Percentiles rank a stretch among this genome's conserved stretches.
Evolutionary conservation across 1,139 yeast species (phyloP).

Genomic region (Debaryomyces robertsiae): DNA sequence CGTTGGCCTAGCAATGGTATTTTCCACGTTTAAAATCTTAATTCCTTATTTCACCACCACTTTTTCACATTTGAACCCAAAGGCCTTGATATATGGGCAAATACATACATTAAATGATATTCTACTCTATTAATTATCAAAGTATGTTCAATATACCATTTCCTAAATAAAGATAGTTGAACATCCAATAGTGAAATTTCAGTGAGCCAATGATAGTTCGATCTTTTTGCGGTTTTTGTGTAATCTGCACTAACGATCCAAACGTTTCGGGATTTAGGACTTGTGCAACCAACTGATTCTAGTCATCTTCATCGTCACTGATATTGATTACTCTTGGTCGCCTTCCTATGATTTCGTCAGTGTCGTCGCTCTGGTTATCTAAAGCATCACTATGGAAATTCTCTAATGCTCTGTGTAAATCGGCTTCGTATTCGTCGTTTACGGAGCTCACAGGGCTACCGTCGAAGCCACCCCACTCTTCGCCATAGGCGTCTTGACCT

Average conservation of each 20-base stretch:
- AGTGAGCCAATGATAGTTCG: conserved; percentile 9
- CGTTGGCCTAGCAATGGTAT: too few species aligned
- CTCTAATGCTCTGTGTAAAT: conserved; percentile 14
- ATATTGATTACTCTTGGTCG: conserved; percentile 14
- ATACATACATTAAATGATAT: conserved; percentile 6
- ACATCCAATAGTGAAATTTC: conserved; percentile 6
- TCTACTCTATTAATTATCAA: conserved; percentile 6
- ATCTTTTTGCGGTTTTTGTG: conserved; percentile 11
- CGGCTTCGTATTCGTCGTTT: conserved; percentile 17
- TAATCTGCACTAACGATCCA: conserved; percentile 5
- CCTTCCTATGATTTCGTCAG: conserved; percentile 11
- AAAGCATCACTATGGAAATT: conserved; percentile 12
- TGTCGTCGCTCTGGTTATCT: conserved; percentile 9
- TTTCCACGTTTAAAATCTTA: too few species aligned
- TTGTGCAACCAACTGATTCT: conserved; percentile 1
- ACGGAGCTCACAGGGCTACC: conserved; percentile 1
- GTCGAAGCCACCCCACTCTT: conserved; percentile 9
- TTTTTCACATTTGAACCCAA: too few species aligned
- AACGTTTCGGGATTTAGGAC: conserved; percentile 1
- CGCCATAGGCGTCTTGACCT: background rate
- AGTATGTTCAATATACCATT: conserved; percentile 4
- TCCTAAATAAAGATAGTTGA: conserved; percentile 3
- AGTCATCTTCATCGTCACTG: conserved; percentile 13
- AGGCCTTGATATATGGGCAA: too few species aligned
- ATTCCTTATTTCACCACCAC: too few species aligned